phyloP scores from a whole-genome alignment of 1,139 yeast species.

The Waltiozyma sp. region DNA sequence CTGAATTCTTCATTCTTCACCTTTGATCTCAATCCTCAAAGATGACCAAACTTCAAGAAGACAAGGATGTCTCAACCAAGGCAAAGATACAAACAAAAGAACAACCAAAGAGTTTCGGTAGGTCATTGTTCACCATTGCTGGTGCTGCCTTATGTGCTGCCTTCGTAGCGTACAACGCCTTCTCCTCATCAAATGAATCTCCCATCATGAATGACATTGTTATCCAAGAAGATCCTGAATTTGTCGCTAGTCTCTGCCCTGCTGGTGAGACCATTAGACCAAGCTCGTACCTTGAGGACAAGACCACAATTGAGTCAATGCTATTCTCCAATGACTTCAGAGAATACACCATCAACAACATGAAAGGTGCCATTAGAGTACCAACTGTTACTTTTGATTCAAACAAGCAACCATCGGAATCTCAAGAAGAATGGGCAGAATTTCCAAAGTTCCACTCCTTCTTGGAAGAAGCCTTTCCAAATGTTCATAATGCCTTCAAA shows the following conservation, averaged over 20 bases:
- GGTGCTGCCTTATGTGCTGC: neutral
- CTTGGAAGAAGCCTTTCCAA: slow-evolving; percentile 43
- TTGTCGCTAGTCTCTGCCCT: slow-evolving; percentile 5
- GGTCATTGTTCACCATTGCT: too few species aligned
- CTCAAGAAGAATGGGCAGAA: slow-evolving; percentile 20
- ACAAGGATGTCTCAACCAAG: too few species aligned
- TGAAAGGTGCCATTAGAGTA: slow-evolving; percentile 42
- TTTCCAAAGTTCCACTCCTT: slow-evolving; percentile 43
- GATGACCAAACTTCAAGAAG: too few species aligned
- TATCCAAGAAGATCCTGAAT: neutral
- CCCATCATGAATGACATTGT: neutral
- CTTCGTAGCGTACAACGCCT: neutral
- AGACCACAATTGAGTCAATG: slow-evolving; percentile 14
- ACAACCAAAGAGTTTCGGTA: too few species aligned
- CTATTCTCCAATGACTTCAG: slow-evolving; percentile 26
- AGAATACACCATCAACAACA: slow-evolving; percentile 27
- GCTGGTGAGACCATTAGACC: slow-evolving; percentile 8
- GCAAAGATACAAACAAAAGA: too few species aligned
- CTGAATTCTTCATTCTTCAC: too few species aligned
- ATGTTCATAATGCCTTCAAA: slow-evolving; percentile 32
- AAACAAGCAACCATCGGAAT: slow-evolving; percentile 29
- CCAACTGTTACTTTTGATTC: slow-evolving; percentile 53
- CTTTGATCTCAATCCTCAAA: too few species aligned
- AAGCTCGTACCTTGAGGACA: slow-evolving; percentile 2
- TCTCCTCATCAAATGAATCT: too few species aligned